A percentile compares a stretch with the other conserved stretches of the same genome.
Conservation (phyloP, 2,329 filamentous ascomycete genomes). For the Nemania sp. region DNA sequence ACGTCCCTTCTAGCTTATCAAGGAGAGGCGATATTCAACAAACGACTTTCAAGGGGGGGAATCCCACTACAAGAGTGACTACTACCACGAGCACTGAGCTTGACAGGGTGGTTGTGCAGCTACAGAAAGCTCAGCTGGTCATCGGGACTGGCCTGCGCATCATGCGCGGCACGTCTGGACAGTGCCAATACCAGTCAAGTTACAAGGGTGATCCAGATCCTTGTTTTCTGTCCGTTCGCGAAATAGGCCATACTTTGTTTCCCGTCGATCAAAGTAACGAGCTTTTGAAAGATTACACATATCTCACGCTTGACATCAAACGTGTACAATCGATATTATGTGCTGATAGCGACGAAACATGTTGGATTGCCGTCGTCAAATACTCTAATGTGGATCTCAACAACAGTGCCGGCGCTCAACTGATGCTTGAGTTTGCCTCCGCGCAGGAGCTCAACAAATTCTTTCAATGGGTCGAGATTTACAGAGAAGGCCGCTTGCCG, state of each 20-base stretch:
- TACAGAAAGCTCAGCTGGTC: slow-evolving; percentile 14
- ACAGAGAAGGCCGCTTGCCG: not conserved
- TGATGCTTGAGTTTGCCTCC: slow-evolving; percentile 35
- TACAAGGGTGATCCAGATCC: slow-evolving; percentile 9
- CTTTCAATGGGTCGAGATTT: slow-evolving; percentile 30
- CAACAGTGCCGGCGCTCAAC: slow-evolving; percentile 19
- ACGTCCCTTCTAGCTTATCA: slow-evolving; percentile 32
- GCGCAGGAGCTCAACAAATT: slow-evolving; percentile 27
- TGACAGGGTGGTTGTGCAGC: not conserved
- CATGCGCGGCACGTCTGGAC: slow-evolving; percentile 32
- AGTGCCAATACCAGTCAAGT: slow-evolving; percentile 29
- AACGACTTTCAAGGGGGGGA: slow-evolving; percentile 26
- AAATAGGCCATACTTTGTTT: slow-evolving; percentile 33
- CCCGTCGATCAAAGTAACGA: slow-evolving; percentile 29
- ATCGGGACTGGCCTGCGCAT: slow-evolving; percentile 30
- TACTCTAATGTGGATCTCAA: slow-evolving; percentile 4
- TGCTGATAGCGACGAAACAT: not conserved
- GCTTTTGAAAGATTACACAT: slow-evolving; percentile 26
- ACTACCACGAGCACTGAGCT: not conserved
- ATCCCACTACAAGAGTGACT: not conserved
- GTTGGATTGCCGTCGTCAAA: slow-evolving; percentile 22
- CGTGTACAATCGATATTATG: slow-evolving; percentile 18
- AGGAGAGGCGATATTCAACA: slow-evolving; percentile 31
- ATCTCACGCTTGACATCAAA: slow-evolving; percentile 33
- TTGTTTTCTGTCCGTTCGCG: slow-evolving; percentile 31